These are phyloP conservation scores for Logfia minima DNA, from an alignment of 129 eudicot genomes.

Conservation along the genomic window DNA sequence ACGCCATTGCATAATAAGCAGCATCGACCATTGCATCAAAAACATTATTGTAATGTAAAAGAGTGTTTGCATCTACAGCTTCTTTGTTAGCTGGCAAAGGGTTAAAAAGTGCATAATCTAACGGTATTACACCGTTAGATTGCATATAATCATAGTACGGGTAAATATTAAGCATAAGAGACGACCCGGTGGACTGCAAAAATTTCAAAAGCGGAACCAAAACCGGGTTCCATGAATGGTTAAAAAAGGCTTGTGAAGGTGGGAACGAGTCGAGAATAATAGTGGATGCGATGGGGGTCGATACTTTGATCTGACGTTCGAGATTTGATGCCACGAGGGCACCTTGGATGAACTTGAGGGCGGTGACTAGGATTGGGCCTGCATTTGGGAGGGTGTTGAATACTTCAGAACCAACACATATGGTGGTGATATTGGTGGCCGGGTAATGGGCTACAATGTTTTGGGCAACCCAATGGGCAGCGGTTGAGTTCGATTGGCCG, in stretches of 20 bases:
- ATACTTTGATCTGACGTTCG: constrained; percentile 70
- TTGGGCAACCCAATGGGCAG: constrained; percentile 83
- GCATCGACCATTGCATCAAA: constrained; percentile 95
- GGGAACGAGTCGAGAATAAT: constrained; percentile 86
- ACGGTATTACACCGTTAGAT: constrained; percentile 78
- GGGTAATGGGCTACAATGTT: constrained; percentile 80
- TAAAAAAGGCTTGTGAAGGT: constrained; percentile 88
- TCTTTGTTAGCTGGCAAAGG: constrained; percentile 88
- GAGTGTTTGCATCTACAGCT: constrained; percentile 84
- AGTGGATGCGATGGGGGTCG: constrained; percentile 77
- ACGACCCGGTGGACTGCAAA: constrained; percentile 68
- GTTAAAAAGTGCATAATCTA: constrained; percentile 81
- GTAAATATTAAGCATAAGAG: constrained; percentile 68
- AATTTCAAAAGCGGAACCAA: constrained; percentile 64
- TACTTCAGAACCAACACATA: constrained; percentile 91
- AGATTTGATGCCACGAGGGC: constrained; percentile 84
- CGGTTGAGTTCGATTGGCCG: constrained; percentile 85
- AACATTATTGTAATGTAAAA: constrained; percentile 72
- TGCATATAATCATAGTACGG: constrained; percentile 84
- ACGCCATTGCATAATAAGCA: constrained; percentile 84
- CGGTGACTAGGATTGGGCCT: constrained; percentile 59
- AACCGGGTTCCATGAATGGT: constrained; percentile 63
- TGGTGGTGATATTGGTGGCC: constrained; percentile 76
- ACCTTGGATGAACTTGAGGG: constrained; percentile 71
- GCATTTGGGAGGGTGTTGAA: constrained; percentile 66